A percentile compares a stretch with the other conserved stretches of the same genome.
Evolutionary conservation across 2,329 filamentous ascomycete genomes (phyloP).

Genomic region (Chaetomium globosum): DNA sequence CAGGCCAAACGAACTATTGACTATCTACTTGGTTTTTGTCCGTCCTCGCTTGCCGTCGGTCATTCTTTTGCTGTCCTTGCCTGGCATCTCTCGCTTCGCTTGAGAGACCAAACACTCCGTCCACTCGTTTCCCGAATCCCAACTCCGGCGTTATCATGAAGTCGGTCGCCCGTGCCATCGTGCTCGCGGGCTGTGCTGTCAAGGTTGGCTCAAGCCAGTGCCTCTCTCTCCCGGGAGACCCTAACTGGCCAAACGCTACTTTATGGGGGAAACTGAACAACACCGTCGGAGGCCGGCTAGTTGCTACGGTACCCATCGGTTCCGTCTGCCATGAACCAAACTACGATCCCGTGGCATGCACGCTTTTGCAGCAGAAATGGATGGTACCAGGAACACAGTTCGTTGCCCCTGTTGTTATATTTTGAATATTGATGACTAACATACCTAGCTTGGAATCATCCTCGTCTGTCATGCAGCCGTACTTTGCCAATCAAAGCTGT

Average conservation of each 20-base stretch:
- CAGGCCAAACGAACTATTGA: background rate
- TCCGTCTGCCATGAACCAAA: slow-evolving; percentile 39
- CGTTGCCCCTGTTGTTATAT: slow-evolving; percentile 2
- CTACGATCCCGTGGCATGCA: slow-evolving; percentile 52
- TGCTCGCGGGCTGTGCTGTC: slow-evolving; percentile 5
- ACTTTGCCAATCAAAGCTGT: slow-evolving; percentile 46
- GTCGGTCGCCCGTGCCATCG: background rate
- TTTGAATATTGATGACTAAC: slow-evolving; percentile 5
- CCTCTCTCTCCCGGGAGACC: slow-evolving; percentile 47
- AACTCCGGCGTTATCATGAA: background rate
- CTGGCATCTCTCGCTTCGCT: background rate
- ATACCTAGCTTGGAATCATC: slow-evolving; percentile 10
- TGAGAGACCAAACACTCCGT: background rate
- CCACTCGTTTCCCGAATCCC: slow-evolving; percentile 4
- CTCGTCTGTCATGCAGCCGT: slow-evolving; percentile 42
- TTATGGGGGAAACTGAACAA: slow-evolving; percentile 52
- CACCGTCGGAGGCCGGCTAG: slow-evolving; percentile 50
- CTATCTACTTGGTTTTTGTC: background rate
- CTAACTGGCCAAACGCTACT: slow-evolving; percentile 50
- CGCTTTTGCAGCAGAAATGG: slow-evolving; percentile 49
- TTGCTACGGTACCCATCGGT: slow-evolving; percentile 53
- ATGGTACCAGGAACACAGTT: slow-evolving; percentile 49
- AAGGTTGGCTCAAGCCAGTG: slow-evolving; percentile 3
- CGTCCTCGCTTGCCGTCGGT: background rate
- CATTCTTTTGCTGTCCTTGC: background rate